phyloP scores from a whole-genome alignment of 306 rosid genomes.

The Medicago arabica region DNA sequence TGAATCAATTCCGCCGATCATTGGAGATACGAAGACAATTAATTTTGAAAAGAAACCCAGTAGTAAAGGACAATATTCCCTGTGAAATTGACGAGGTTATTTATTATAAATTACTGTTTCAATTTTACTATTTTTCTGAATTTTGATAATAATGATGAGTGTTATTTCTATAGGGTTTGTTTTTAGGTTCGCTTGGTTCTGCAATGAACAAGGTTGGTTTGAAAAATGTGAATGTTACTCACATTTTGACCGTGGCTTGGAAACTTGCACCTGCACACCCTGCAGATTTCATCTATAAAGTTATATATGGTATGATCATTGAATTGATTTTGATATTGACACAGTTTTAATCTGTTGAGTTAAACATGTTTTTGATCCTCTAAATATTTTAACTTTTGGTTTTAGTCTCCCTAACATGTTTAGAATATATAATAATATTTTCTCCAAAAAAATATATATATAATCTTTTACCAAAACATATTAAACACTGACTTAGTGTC shows the following conservation, averaged over 20 bases:
- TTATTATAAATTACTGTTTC: neutral
- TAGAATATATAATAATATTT: too few relatives aligned
- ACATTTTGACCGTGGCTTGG: conserved; percentile 72
- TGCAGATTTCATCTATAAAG: conserved; percentile 64
- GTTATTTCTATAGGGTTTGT: conserved; percentile 65
- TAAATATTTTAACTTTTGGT: too few relatives aligned
- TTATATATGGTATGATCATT: conserved; percentile 54
- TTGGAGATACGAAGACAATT: conserved; percentile 46
- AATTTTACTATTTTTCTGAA: neutral
- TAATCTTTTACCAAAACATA: too few relatives aligned
- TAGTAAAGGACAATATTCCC: conserved; percentile 54
- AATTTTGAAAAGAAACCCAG: conserved; percentile 30
- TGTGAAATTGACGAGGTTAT: conserved; percentile 76
- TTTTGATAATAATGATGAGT: neutral
- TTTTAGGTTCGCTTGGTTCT: conserved; percentile 77
- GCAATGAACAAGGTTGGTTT: conserved; percentile 62
- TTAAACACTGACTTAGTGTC: too few relatives aligned
- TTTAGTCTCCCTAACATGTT: too few relatives aligned
- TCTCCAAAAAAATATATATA: too few relatives aligned
- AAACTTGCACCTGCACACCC: conserved; percentile 58
- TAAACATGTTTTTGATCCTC: too few relatives aligned
- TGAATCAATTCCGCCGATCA: conserved; percentile 48
- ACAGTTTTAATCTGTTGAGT: neutral
- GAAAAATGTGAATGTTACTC: conserved; percentile 65
- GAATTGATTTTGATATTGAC: conserved; percentile 4